Evolutionary conservation across 495 filamentous ascomycete species (phyloP).

Genomic region (Aspergillus hancockii): DNA sequence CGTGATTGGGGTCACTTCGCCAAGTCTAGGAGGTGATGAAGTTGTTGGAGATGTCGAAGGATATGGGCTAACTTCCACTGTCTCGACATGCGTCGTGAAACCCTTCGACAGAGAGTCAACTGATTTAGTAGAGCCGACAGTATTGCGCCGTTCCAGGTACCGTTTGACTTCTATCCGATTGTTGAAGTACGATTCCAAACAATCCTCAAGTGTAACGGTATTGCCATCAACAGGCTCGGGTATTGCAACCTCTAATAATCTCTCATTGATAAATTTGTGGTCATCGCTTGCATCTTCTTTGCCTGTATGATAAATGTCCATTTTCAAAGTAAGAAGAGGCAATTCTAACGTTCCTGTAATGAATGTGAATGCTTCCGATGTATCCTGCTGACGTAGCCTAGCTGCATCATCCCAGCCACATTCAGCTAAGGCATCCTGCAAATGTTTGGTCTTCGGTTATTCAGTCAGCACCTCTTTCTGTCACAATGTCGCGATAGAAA

Average conservation of each 20-base stretch:
- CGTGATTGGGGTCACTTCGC: constrained; percentile 32
- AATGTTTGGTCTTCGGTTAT: constrained; percentile 64
- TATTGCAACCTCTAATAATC: constrained; percentile 87
- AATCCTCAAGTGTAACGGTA: constrained; percentile 78
- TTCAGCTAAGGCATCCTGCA: constrained; percentile 79
- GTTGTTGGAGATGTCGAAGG: constrained; percentile 40
- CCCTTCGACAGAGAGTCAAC: constrained; percentile 53
- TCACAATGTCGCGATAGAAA: not conserved
- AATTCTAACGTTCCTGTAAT: constrained; percentile 86
- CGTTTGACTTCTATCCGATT: constrained; percentile 88
- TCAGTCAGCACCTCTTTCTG: constrained; percentile 30
- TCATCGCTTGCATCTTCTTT: constrained; percentile 80
- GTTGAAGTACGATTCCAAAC: constrained; percentile 92
- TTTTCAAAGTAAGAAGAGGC: constrained; percentile 86
- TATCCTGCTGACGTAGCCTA: constrained; percentile 79
- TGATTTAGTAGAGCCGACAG: constrained; percentile 52
- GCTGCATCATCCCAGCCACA: constrained; percentile 91
- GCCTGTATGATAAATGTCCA: constrained; percentile 91
- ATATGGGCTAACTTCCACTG: constrained; percentile 53
- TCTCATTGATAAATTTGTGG: constrained; percentile 90
- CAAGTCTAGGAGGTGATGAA: constrained; percentile 34
- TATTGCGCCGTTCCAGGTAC: constrained; percentile 66
- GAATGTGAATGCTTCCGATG: constrained; percentile 92
- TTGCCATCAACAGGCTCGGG: constrained; percentile 59
- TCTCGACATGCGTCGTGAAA: constrained; percentile 56